Base-by-base conservation (phyloP, 2,329 filamentous ascomycete genomes). In the Venturiaceae sp. region DNA sequence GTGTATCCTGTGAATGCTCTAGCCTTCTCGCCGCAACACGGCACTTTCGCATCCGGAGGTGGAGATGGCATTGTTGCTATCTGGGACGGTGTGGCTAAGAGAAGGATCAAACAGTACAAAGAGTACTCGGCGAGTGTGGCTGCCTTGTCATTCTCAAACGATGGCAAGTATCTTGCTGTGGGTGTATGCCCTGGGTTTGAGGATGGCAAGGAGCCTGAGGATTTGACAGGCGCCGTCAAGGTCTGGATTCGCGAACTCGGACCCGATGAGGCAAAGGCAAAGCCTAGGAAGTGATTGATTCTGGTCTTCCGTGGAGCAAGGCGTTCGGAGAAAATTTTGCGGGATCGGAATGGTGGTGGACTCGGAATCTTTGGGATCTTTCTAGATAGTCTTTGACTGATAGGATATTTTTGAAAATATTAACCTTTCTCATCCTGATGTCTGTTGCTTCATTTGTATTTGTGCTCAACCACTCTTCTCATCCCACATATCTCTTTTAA, bases 1-100 rank as follows among this genome's bases (percentile, higher is more conserved):
- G 90, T 96, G 3, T 96, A 92, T 67, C 92, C 92, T 0, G 92
- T 96, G 64, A 94, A 96, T 68, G 87, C 91, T 2, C 80, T 96
- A 7, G 84, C 89, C 0, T 96, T 95, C 75, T 91, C 96, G 71
- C 90, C 90, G 0, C 78, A 57, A 13, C 23, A 84, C 63, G 90
- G 90, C 61, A 95, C 90, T 0, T 96, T 96, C 71, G 92, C 91
- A 0, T 90, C 87, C 13, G 92, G 90, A 30, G 92, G 92, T 47
- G 92, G 91, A 32, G 92, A 96, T 68, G 90, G 90, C 36, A 88
- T 92, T 8, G 90, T 96, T n/a, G 89, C 90, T 5, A 75, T 96
- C 46, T 96, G 92, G 92, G 92, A 96, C 70, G 91, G 88, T 9
- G 85, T 91, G 66, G 88, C 89, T 58, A 96, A 96, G 83, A 81